Conservation (phyloP, 805 yeast species). For the Clavispora phyllophila region DNA sequence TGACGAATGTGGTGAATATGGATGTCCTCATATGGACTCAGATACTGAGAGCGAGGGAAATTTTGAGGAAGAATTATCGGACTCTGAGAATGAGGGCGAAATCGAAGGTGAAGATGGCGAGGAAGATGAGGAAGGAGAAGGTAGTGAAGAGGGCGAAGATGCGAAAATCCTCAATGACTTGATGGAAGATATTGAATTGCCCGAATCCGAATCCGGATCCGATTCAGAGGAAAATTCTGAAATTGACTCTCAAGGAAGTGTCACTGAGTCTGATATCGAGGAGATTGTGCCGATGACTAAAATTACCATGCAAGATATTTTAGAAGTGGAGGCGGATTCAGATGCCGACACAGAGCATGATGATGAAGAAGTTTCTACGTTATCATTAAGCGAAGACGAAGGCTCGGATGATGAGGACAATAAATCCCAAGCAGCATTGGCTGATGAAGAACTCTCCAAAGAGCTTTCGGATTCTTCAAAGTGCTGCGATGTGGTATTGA, state of each 20-base stretch:
- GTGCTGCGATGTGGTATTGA: constrained; percentile 67
- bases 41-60: constrained; percentile 6
- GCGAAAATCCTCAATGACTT: constrained; percentile 3
- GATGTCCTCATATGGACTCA: constrained; percentile 10
- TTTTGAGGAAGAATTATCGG: constrained; percentile 11
- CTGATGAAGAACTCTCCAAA: constrained; percentile 24
- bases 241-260: neutral
- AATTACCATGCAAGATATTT: constrained; percentile 27
- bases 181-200: constrained; percentile 1
- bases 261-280: constrained; percentile 14
- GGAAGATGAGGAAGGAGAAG: constrained; percentile 1
- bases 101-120: constrained; percentile 2
- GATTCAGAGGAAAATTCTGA: constrained; percentile 11
- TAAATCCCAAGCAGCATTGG: constrained; percentile 2
- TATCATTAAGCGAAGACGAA: constrained; percentile 16
- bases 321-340: constrained; percentile 18
- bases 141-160: constrained; percentile 13
- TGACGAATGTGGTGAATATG: constrained; percentile 15
- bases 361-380: constrained; percentile 17
- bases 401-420: constrained; percentile 10
- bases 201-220: neutral
- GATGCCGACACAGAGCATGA: constrained; percentile 20
- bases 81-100: constrained; percentile 6
- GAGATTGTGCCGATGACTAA: constrained; percentile 16
- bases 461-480: constrained; percentile 34